A percentile compares a stretch with the other conserved stretches of the same genome.
phyloP scores from a whole-genome alignment of 805 yeast genomes.

The Candida morakotiae region DNA sequence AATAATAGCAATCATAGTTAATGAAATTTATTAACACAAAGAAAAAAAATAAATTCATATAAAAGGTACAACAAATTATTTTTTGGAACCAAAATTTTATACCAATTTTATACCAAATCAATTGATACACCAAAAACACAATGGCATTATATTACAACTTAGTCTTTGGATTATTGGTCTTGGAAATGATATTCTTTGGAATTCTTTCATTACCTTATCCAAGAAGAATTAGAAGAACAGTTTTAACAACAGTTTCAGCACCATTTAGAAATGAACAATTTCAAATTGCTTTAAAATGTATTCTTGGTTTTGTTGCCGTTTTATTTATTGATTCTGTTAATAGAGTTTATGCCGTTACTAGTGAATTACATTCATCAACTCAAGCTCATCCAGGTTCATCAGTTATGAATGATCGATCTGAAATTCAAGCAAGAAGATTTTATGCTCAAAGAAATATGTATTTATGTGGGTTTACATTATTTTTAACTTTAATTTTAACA shows the following conservation, averaged over 20 bases:
- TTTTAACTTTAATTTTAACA: constrained; percentile 77
- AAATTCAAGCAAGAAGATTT: constrained; percentile 85
- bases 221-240: constrained; percentile 60
- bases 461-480: constrained; percentile 90
- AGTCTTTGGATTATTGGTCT: constrained; percentile 71
- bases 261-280: constrained; percentile 72
- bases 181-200: constrained; percentile 77
- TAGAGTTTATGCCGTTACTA: constrained; percentile 66
- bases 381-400: constrained; percentile 17
- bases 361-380: constrained; percentile 47
- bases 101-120: neutral
- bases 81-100: no score
- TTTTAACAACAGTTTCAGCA: constrained; percentile 56
- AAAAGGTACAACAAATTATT: neutral
- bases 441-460: constrained; percentile 97
- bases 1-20: neutral
- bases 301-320: constrained; percentile 76
- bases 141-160: constrained; percentile 44
- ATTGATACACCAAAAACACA: neutral
- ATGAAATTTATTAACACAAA: neutral
- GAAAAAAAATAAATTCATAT: neutral
- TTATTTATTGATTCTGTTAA: constrained; percentile 86
- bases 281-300: constrained; percentile 73
- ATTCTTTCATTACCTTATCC: constrained; percentile 86
- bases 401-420: constrained; percentile 60